Evolutionary conservation across 2,329 filamentous ascomycete genomes (phyloP), one percentile per base, ranked within the genome.

Genomic region (Colletotrichum godetiae): DNA sequence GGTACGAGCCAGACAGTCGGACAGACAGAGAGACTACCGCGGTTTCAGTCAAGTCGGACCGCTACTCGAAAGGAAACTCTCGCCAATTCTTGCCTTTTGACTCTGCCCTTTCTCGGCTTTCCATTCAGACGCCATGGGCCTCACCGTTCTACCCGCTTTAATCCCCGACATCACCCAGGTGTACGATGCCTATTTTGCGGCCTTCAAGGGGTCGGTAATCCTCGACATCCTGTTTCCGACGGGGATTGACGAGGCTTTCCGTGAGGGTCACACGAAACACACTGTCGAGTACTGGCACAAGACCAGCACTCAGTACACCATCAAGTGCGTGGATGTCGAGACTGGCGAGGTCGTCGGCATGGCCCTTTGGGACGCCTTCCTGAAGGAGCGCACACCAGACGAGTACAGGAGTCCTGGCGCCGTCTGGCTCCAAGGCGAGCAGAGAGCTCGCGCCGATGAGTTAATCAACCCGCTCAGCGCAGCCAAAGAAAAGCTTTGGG

Each of bases 151-250:
- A 31, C 86, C 86, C 46, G 84, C 85, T 24, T 78, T 87, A 52
- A 82, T 86, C 68, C 82, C 84, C 15, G 86, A 87, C 76, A 86
- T 87, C 76, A 80, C 81, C 37, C 78, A 79, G 42, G 80, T 87
- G 42, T 88, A 87, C 80, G 82, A 87, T 73, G 80, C 83, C 63
- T 87, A 87, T 79, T 87, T 87, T 53, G 71, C 46, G n/a, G 83
- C 85, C 37, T 87, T 87, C 79, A 79, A 82, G 64, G 80, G 82
- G 69, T 78, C 78, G 10, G 73, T 83, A 27, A 84, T 87, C 72
- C 80, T 85, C 57, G 79, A 83, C 31, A 80, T 86, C n/a, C 78
- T 86, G n/a, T 87, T 86, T 71, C 83, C 86, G 0, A 75, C 68
- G 19, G 79, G 80, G 37, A 75, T 79, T 64, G 78, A 81, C 46